Conservation (phyloP, 306 rosid species). For the Pyrus pyrifolia region DNA sequence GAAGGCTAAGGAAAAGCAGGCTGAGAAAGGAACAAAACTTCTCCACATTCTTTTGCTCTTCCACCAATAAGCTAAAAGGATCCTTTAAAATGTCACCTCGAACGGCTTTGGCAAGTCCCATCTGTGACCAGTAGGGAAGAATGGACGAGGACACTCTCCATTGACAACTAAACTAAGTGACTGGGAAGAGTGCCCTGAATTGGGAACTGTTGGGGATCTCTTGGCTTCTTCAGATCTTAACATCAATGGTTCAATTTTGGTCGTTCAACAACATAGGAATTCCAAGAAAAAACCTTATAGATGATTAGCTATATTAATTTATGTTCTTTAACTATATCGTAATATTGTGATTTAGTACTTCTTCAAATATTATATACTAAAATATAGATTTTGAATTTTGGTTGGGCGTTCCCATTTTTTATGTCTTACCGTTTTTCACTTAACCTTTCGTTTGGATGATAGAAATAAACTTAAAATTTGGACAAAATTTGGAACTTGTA, state of each 20-base stretch:
- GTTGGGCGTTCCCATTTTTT: background rate
- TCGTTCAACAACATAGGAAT: constrained; percentile 77
- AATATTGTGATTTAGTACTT: background rate
- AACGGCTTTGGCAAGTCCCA: too few species aligned
- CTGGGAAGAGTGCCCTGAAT: constrained; percentile 95
- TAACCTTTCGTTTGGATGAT: too few species aligned
- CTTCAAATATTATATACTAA: background rate
- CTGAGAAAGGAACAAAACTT: too few species aligned
- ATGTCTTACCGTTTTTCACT: background rate
- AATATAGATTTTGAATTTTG: background rate
- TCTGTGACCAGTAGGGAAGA: constrained; percentile 44
- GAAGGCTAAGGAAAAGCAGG: too few species aligned
- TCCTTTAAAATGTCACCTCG: too few species aligned
- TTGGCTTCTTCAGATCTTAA: constrained; percentile 83
- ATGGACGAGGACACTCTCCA: constrained; percentile 70
- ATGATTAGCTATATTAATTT: constrained; percentile 10
- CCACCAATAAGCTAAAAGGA: too few species aligned
- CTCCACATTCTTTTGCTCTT: too few species aligned
- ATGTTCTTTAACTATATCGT: background rate
- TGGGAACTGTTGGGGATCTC: constrained; percentile 89
- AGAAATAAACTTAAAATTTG: too few species aligned
- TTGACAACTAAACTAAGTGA: constrained; percentile 82
- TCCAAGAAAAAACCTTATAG: constrained; percentile 38
- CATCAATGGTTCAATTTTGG: constrained; percentile 66
- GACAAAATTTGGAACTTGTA: too few species aligned